These are phyloP conservation scores for Pseudogymnoascus sp. DNA, from an alignment of 2,329 filamentous ascomycete genomes.

Conservation along the genomic window DNA sequence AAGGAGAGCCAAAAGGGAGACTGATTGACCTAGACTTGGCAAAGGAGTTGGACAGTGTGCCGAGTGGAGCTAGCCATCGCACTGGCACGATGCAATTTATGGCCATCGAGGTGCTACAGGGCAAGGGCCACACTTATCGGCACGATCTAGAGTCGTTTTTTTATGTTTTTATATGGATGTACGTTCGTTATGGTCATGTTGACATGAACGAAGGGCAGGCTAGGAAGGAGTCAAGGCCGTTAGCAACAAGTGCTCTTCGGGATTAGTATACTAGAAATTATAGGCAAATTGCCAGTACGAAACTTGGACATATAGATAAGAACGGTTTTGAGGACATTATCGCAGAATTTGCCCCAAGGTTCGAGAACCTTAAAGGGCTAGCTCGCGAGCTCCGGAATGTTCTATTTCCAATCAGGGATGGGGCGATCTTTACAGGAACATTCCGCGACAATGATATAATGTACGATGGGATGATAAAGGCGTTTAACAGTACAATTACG, in stretches of 20 bases:
- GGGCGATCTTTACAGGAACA: constrained; percentile 17
- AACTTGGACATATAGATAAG: constrained; percentile 17
- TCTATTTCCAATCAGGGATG: constrained; percentile 20
- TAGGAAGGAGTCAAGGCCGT: neutral
- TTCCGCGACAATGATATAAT: constrained; percentile 16
- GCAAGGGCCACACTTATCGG: constrained; percentile 26
- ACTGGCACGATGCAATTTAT: constrained; percentile 30
- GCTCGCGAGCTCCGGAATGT: constrained; percentile 11
- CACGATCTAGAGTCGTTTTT: constrained; percentile 29
- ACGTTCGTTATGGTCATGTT: constrained; percentile 16
- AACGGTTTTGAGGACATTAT: constrained; percentile 21
- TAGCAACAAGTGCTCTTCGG: constrained; percentile 13
- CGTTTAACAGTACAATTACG: constrained; percentile 13
- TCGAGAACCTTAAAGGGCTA: constrained; percentile 19
- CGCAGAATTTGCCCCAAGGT: constrained; percentile 21
- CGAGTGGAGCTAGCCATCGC: constrained; percentile 20
- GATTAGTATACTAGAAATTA: constrained; percentile 24
- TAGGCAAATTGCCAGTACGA: constrained; percentile 19
- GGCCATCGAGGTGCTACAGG: constrained; percentile 28
- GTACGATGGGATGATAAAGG: constrained; percentile 16
- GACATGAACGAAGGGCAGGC: neutral
- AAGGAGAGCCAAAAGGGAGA: constrained; percentile 24
- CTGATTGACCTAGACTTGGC: constrained; percentile 30
- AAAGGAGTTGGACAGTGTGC: constrained; percentile 21
- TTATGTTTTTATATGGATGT: constrained; percentile 27